Percentiles rank a stretch among this genome's conserved stretches.
These are phyloP conservation scores for Rhynchosporium graminicola DNA, from an alignment of 2,329 filamentous ascomycete species.

Conservation along the genomic window DNA sequence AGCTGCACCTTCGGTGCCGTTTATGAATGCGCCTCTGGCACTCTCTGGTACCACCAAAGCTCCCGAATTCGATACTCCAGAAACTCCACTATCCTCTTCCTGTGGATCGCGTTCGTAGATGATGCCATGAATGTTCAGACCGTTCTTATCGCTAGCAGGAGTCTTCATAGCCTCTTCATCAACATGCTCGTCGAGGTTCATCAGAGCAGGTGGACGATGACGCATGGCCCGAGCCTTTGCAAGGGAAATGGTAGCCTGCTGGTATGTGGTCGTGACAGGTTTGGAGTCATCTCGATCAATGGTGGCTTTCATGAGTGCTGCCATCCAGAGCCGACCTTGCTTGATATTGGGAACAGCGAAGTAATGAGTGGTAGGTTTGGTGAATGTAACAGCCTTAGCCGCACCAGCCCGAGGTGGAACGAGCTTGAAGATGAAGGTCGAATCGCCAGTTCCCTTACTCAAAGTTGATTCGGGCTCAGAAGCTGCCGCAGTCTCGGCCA, in stretches of 20 bases:
- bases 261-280: conserved; percentile 86
- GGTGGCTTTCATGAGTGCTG: conserved; percentile 96
- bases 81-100: conserved; percentile 40
- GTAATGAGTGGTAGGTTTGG: conserved; percentile 95
- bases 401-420: conserved; percentile 86
- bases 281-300: conserved; percentile 87
- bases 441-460: conserved; percentile 52
- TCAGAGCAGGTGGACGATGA: conserved; percentile 85
- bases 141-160: conserved; percentile 37
- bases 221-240: conserved; percentile 85
- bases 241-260: conserved; percentile 94
- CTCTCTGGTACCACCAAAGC: conserved; percentile 25
- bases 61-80: conserved; percentile 38
- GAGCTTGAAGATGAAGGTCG: conserved; percentile 97
- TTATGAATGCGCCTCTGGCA: conserved; percentile 24
- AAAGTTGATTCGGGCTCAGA: conserved; percentile 42
- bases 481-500: conserved; percentile 47
- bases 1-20: conserved; percentile 10
- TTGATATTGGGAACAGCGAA: conserved; percentile 92
- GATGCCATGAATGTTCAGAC: conserved; percentile 40
- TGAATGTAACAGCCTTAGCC: conserved; percentile 92
- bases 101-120: conserved; percentile 38
- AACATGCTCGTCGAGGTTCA: conserved; percentile 61
- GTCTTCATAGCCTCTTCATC: conserved; percentile 39
- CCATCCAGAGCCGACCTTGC: conserved; percentile 95